Percentiles rank a stretch among this genome's conserved stretches.
These are phyloP conservation scores for Aegilops longissima DNA, from an alignment of 176 grass and related monocot species.

Conservation along the genomic window DNA sequence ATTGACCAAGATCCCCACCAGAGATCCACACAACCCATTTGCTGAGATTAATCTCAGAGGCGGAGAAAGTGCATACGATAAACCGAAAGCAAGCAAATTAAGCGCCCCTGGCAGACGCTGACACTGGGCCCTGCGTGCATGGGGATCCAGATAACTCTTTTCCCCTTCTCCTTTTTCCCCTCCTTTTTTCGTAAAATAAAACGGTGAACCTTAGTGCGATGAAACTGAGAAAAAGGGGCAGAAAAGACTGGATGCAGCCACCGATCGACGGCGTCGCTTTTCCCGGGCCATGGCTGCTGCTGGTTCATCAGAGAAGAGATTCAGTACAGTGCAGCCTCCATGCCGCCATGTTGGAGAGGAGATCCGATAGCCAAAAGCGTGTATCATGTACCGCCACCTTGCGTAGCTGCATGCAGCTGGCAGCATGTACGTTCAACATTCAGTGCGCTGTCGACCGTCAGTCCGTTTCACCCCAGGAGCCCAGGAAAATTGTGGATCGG, in stretches of 20 bases:
- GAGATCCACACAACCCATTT: slow-evolving; percentile 1
- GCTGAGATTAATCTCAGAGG: not conserved
- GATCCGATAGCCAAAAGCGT: slow-evolving; percentile 4
- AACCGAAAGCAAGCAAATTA: not conserved
- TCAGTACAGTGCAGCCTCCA: not conserved
- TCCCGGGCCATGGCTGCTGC: not conserved
- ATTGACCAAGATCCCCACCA: not conserved
- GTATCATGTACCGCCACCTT: not conserved
- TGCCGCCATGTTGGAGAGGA: slow-evolving; percentile 25
- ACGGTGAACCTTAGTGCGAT: no score
- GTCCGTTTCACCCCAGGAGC: not conserved
- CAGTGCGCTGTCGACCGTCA: not conserved
- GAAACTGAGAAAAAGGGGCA: not conserved
- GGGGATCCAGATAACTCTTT: not conserved
- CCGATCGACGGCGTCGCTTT: slow-evolving; percentile 25
- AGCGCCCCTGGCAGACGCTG: not conserved
- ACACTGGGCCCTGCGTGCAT: not conserved
- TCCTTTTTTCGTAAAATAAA: no score
- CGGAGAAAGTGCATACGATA: no score
- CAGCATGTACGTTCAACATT: not conserved
- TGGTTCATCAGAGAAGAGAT: not conserved
- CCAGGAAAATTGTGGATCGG: not conserved
- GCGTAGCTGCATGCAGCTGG: not conserved
- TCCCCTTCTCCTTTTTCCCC: no score
- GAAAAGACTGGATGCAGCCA: slow-evolving; percentile 12